These are phyloP conservation scores for Boletus tomentosulus DNA, from an alignment of 768 basidiomycete species.

Conservation along the genomic window DNA sequence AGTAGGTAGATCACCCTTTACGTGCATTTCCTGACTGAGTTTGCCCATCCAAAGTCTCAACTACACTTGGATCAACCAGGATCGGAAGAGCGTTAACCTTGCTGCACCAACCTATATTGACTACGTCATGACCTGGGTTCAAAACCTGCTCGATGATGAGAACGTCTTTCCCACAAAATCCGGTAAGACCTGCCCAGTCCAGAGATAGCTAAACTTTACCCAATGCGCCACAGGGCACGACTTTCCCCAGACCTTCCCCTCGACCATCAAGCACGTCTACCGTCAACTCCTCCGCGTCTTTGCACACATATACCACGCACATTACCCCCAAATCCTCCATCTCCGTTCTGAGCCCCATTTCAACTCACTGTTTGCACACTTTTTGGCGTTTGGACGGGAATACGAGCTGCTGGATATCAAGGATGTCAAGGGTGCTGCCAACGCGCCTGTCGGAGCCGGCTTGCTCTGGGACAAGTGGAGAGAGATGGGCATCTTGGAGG, in stretches of 20 bases:
- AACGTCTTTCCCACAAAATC: slow-evolving; percentile 92
- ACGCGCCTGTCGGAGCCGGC: slow-evolving; percentile 64
- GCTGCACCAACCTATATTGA: slow-evolving; percentile 97
- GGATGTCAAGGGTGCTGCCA: slow-evolving; percentile 73
- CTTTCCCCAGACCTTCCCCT: slow-evolving; percentile 85
- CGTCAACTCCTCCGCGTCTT: slow-evolving; percentile 95
- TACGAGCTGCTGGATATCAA: slow-evolving; percentile 88
- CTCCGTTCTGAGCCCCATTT: slow-evolving; percentile 93
- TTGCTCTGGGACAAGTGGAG: slow-evolving; percentile 87
- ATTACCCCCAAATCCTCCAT: slow-evolving; percentile 88
- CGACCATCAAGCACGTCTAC: slow-evolving; percentile 90
- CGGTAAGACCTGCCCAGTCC: slow-evolving; percentile 45
- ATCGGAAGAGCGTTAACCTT: slow-evolving; percentile 80
- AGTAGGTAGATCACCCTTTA: slow-evolving; percentile 45
- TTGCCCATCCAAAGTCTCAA: slow-evolving; percentile 55
- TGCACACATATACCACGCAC: slow-evolving; percentile 95
- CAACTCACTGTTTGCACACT: slow-evolving; percentile 97
- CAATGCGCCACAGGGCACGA: slow-evolving; percentile 60
- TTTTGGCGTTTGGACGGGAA: slow-evolving; percentile 91
- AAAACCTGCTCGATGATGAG: slow-evolving; percentile 92
- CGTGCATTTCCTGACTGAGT: background rate
- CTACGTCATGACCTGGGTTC: slow-evolving; percentile 96
- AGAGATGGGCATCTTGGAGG: slow-evolving; percentile 74
- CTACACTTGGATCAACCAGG: slow-evolving; percentile 93
- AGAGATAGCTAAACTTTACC: background rate